Percentiles rank a stretch among this genome's conserved stretches.
Conservation (phyloP, 73 alveolate genomes). For the Paramecium octaurelia region DNA sequence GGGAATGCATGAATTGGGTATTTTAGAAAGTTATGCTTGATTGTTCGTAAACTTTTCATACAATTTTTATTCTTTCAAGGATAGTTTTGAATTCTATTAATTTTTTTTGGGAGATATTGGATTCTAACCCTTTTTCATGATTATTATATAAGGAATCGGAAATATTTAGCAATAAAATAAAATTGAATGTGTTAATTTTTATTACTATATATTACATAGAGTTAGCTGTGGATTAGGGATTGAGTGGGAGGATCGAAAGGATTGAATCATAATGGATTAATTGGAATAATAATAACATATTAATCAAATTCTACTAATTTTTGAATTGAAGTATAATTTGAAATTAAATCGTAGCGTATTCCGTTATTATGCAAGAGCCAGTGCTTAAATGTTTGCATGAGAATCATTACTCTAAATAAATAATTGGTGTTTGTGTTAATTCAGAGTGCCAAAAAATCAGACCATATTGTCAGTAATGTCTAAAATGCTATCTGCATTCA, state of each 20-base stretch:
- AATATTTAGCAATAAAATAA: background rate
- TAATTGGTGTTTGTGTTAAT: slow-evolving; percentile 6
- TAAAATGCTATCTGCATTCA: background rate
- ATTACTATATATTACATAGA: background rate
- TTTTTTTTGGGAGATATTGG: too few species aligned
- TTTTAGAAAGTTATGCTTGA: too few species aligned
- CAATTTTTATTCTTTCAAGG: too few species aligned
- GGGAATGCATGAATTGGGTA: too few species aligned
- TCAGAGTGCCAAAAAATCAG: background rate
- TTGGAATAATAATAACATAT: background rate
- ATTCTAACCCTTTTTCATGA: too few species aligned
- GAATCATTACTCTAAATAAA: background rate
- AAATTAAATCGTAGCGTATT: background rate
- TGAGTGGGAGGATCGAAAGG: background rate
- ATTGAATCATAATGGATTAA: background rate
- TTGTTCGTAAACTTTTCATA: too few species aligned
- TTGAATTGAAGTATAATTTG: background rate
- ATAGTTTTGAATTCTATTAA: background rate
- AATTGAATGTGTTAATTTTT: background rate
- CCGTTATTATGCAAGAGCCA: slow-evolving; percentile 15
- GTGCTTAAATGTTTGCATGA: background rate
- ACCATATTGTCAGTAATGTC: background rate
- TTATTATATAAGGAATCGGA: background rate
- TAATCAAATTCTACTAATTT: background rate
- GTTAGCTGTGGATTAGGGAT: background rate